Evolutionary conservation across 345 rosid genomes (phyloP), one percentile per base, ranked within the genome.

Genomic region (Populus euphratica): DNA sequence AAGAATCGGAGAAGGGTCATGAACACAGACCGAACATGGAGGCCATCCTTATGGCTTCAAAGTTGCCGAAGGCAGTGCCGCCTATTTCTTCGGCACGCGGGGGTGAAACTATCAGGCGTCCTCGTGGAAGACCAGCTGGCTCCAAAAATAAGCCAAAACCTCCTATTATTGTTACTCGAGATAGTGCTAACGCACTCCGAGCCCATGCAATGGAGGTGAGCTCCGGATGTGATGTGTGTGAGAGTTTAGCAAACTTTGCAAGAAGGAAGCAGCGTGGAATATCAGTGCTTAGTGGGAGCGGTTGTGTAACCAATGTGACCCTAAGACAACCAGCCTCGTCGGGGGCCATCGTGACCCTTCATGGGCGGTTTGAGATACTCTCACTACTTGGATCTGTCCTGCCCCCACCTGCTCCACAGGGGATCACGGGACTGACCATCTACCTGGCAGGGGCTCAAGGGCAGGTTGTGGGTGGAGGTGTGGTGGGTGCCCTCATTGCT

Each of bases 141-240:
- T 93, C 99, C 12, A 95, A 92, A 78, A 96, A 91, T 86, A 96
- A 92, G 81, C 99, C 99, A 0, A 96, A 96, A 80, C 99, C 97
- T n/a, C 97, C 99, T 21, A 89, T 96, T 56, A 89, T 93, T 16
- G 85, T 92, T 71, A 90, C 98, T 12, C 84, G 89, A 35, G 99
- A 96, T 77, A 92, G 97, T 59, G 94, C 97, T 38, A 92, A 88
- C 75, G 91, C 99, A 0, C 90, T 96, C 65, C 83, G 94, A 20
- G 93, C 95, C 12, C 93, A 96, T 33, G 98, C 96, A 54, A 88
- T 93, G 92, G 97, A 96, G 88, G 91, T 96, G 64, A 91, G 89
- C 78, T 90, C 99, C 2, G 99, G 98, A 23, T 91, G 94, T 67
- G 97, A 96, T 47, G 91, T 96, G 27, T 86, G 84, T 70, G 94